A percentile compares a stretch with the other conserved stretches of the same genome.
Conservation (phyloP, 495 filamentous ascomycete species). For the Xylaria castorea region DNA sequence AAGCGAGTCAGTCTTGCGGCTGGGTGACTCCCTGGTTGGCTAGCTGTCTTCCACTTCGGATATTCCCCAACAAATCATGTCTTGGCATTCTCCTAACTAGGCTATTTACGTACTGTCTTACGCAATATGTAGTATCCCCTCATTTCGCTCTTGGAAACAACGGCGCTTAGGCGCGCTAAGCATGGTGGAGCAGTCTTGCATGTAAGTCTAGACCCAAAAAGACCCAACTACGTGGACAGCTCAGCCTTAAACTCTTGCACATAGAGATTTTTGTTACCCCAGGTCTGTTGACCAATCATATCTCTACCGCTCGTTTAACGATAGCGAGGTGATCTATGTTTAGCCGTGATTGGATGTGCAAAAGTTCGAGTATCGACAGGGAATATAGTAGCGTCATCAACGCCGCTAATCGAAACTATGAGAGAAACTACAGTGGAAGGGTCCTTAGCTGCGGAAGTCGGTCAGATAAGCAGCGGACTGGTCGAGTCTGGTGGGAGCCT, state of each 20-base stretch:
- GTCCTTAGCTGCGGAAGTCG: too few relatives aligned
- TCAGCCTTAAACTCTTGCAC: slow-evolving; percentile 3
- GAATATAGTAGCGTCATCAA: neutral
- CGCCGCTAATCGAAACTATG: neutral
- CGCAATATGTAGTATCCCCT: neutral
- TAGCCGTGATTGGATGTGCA: neutral
- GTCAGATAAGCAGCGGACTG: too few relatives aligned
- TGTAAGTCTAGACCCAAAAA: neutral
- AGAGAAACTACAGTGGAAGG: neutral
- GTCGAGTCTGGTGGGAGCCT: neutral
- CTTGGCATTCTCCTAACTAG: too few relatives aligned
- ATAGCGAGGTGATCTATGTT: neutral
- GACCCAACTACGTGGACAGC: neutral
- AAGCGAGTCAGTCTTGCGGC: neutral
- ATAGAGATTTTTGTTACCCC: neutral
- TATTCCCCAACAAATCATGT: too few relatives aligned
- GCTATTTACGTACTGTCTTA: too few relatives aligned
- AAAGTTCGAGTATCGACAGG: neutral
- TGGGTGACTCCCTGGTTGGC: neutral
- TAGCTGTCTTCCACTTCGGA: neutral
- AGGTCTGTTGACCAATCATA: neutral
- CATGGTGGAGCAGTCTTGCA: neutral
- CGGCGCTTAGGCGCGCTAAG: neutral
- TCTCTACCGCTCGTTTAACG: neutral
- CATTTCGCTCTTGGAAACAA: too few relatives aligned